Percentiles rank a stretch among this genome's conserved stretches.
phyloP scores from a whole-genome alignment of 2,329 filamentous ascomycete species.

The Trichophyton mentagrophytes region DNA sequence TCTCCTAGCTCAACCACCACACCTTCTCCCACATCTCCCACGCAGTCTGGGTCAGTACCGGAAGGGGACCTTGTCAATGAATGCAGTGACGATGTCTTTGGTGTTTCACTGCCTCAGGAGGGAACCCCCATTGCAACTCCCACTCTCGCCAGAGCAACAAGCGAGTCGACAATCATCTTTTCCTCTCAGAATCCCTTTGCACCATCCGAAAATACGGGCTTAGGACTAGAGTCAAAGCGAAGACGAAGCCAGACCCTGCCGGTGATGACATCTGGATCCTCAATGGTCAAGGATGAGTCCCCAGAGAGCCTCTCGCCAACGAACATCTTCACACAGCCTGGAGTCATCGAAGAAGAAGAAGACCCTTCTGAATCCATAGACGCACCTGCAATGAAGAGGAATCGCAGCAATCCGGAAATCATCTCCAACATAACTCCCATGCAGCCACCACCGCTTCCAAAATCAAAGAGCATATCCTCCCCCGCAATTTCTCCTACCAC shows the following conservation, averaged over 20 bases:
- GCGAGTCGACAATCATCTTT: constrained; percentile 56
- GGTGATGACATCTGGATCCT: constrained; percentile 43
- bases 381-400: constrained; percentile 29
- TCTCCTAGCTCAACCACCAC: constrained; percentile 56
- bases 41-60: constrained; percentile 52
- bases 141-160: constrained; percentile 60
- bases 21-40: constrained; percentile 57
- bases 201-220: constrained; percentile 39
- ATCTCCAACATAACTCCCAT: constrained; percentile 25
- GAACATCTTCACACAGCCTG: constrained; percentile 35
- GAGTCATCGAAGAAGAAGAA: constrained; percentile 35
- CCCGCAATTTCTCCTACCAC: constrained; percentile 44
- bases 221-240: constrained; percentile 46
- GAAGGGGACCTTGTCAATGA: constrained; percentile 47
- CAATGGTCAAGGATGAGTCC: constrained; percentile 39
- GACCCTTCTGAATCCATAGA: constrained; percentile 17
- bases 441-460: constrained; percentile 27
- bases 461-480: constrained; percentile 28
- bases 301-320: constrained; percentile 46
- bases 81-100: constrained; percentile 31
- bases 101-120: constrained; percentile 53
- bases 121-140: constrained; percentile 53
- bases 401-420: constrained; percentile 34
- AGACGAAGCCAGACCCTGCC: constrained; percentile 85
- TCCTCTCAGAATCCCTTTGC: constrained; percentile 64